phyloP scores from a whole-genome alignment of 257 asterid species.

The Oldenlandia corymbosa region DNA sequence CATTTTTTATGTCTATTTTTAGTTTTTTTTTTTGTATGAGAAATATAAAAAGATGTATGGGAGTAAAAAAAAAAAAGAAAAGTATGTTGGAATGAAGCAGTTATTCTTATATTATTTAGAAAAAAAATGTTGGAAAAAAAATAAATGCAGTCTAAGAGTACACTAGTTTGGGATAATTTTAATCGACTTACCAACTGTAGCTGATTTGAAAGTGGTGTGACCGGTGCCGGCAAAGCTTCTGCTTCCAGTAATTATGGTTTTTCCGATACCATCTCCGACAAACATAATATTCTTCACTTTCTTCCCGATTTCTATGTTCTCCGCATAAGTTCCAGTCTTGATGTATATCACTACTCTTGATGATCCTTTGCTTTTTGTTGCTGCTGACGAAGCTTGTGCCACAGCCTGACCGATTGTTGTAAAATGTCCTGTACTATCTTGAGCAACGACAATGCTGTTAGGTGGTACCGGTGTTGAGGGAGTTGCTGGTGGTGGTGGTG shows the following conservation, averaged over 20 bases:
- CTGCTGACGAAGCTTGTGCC: constrained; percentile 44
- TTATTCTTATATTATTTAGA: too few relatives aligned
- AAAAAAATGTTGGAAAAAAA: too few relatives aligned
- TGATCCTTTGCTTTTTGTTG: too few relatives aligned
- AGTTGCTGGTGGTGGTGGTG: too few relatives aligned
- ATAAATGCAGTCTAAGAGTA: too few relatives aligned
- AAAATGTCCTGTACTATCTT: constrained; percentile 44
- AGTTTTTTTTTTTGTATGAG: too few relatives aligned
- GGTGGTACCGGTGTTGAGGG: too few relatives aligned
- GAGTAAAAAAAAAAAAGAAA: too few relatives aligned
- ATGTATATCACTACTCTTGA: constrained; percentile 63
- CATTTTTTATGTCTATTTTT: too few relatives aligned
- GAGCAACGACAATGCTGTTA: constrained; percentile 60
- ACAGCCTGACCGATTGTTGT: constrained; percentile 52
- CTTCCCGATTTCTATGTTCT: constrained; percentile 53
- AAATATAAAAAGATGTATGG: too few relatives aligned
- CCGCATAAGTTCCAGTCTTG: constrained; percentile 63
- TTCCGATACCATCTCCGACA: constrained; percentile 85
- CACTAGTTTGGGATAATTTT: too few relatives aligned
- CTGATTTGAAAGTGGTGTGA: constrained; percentile 55
- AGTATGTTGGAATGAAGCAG: too few relatives aligned
- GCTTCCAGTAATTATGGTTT: constrained; percentile 77
- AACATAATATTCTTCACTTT: constrained; percentile 56
- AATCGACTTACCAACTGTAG: constrained; percentile 65
- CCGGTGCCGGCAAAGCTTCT: constrained; percentile 70